Evolutionary conservation across 257 asterid species (phyloP).

Genomic region (Solanum chiquidenum): DNA sequence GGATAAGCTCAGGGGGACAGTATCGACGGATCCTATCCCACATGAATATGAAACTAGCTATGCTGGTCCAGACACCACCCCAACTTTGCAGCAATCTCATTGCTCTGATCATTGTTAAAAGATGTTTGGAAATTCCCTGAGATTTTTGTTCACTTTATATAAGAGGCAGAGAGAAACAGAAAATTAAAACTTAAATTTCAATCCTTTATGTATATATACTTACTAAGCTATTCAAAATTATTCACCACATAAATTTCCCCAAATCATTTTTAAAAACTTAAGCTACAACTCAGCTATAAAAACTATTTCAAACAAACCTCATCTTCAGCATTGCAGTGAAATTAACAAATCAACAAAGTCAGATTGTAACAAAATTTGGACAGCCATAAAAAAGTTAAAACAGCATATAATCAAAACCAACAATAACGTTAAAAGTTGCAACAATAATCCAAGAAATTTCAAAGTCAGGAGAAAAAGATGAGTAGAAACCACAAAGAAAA

Average conservation of each 20-base stretch:
- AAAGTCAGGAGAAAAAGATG: background rate
- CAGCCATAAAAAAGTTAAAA: background rate
- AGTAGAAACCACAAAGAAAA: background rate
- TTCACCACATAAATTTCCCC: too few species aligned
- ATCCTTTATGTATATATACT: too few species aligned
- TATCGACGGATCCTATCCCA: constrained; percentile 29
- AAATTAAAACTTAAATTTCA: too few species aligned
- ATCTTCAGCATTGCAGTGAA: too few species aligned
- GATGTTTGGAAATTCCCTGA: background rate
- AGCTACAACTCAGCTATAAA: too few species aligned
- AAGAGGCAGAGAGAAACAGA: background rate
- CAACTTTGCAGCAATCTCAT: constrained; percentile 16
- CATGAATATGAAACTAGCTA: constrained; percentile 27
- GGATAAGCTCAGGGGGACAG: constrained; percentile 30
- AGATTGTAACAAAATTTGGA: background rate
- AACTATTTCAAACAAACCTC: too few species aligned
- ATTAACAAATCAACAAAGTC: background rate
- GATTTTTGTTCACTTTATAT: background rate
- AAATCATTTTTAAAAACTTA: too few species aligned
- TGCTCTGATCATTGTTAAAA: background rate
- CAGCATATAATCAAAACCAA: background rate
- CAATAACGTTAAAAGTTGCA: background rate
- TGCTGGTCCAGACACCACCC: constrained; percentile 16
- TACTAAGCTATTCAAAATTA: too few species aligned
- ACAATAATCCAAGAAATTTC: background rate